Percentiles rank a stretch among this genome's conserved stretches.
Conservation (phyloP, 306 rosid species). For the Castanea crenata region DNA sequence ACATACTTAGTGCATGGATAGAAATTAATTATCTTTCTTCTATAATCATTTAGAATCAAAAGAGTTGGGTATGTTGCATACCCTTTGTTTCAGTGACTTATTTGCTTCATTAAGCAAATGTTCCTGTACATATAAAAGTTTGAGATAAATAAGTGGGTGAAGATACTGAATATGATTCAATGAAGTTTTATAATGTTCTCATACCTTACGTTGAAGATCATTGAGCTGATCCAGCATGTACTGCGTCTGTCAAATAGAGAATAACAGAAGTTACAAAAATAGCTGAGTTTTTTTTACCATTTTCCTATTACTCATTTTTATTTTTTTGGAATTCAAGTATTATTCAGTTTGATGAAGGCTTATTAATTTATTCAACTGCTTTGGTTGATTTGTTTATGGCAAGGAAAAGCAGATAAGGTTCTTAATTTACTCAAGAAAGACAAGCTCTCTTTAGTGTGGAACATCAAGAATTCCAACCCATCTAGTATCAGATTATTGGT, state of each 20-base stretch:
- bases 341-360: neutral
- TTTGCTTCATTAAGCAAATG: constrained; percentile 79
- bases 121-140: constrained; percentile 45
- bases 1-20: neutral
- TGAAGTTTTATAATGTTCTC: constrained; percentile 5
- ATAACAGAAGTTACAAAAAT: neutral
- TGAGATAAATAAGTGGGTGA: neutral
- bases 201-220: constrained; percentile 85
- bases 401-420: neutral
- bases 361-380: neutral
- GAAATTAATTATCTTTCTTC: neutral
- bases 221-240: constrained; percentile 85
- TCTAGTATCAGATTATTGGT: neutral
- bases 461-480: neutral
- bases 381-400: neutral
- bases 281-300: neutral
- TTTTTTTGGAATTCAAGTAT: too few species aligned
- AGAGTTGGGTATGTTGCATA: constrained; percentile 26
- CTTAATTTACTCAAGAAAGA: neutral
- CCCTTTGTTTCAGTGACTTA: constrained; percentile 81
- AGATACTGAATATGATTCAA: neutral
- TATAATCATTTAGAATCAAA: neutral
- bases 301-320: too few species aligned
- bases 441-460: neutral
- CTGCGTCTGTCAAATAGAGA: constrained; percentile 56